Evolutionary conservation across 2,329 filamentous ascomycete genomes (phyloP).

Genomic region (Hymenoscyphus albidus): DNA sequence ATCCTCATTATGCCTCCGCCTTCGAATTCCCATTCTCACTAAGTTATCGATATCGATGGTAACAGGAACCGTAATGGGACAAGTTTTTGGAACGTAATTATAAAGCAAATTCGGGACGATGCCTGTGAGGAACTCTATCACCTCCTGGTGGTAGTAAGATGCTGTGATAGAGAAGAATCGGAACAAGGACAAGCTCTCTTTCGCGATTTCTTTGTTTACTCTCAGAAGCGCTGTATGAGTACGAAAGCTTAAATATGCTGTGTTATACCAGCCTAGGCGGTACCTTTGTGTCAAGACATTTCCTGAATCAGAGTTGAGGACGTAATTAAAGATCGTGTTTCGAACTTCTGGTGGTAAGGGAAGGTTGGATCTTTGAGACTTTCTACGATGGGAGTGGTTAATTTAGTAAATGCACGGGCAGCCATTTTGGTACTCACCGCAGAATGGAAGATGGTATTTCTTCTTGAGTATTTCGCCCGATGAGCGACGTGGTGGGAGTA

Average conservation of each 20-base stretch:
- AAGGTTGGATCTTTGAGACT: background rate
- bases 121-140: too few species aligned
- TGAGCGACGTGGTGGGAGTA: background rate
- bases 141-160: too few species aligned
- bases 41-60: too few species aligned
- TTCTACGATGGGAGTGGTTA: background rate
- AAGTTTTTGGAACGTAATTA: too few species aligned
- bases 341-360: background rate
- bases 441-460: background rate
- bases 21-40: too few species aligned
- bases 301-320: background rate
- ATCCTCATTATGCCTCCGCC: too few species aligned
- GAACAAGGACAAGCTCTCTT: background rate
- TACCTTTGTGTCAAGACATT: background rate
- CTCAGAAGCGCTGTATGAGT: background rate
- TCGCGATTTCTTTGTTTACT: background rate
- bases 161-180: background rate
- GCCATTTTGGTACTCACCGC: background rate
- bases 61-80: too few species aligned
- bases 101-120: too few species aligned
- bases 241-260: background rate
- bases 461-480: background rate
- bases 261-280: background rate
- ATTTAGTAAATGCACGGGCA: background rate
- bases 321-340: background rate